A percentile compares a stretch with the other conserved stretches of the same genome.
These are phyloP conservation scores for Fusarium dlaminii DNA, from an alignment of 2,329 filamentous ascomycete genomes.

Conservation along the genomic window DNA sequence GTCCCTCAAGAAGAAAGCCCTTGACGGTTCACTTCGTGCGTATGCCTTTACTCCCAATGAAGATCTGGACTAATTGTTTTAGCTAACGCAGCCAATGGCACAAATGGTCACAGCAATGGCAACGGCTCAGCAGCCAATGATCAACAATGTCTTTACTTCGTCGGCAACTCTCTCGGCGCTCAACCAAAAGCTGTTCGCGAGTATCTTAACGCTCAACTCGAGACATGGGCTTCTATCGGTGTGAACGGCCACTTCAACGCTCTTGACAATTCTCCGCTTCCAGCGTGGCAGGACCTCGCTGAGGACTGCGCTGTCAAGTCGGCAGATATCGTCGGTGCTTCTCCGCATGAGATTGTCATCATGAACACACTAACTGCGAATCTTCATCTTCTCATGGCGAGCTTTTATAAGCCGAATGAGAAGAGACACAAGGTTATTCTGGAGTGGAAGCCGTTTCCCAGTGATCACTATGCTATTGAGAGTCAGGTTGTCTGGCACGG, in stretches of 20 bases:
- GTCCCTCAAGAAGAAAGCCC: conserved; percentile 72
- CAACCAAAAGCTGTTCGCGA: conserved; percentile 76
- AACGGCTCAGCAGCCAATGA: conserved; percentile 44
- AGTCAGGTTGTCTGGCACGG: conserved; percentile 81
- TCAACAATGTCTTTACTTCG: conserved; percentile 74
- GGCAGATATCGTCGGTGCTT: conserved; percentile 78
- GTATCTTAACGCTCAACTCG: conserved; percentile 77
- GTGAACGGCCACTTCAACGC: conserved; percentile 84
- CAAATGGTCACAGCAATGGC: conserved; percentile 31
- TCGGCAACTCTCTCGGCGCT: conserved; percentile 88
- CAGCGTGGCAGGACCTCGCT: conserved; percentile 81
- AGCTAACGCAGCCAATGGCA: conserved; percentile 25
- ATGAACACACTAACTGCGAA: conserved; percentile 91
- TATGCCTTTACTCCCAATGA: neutral
- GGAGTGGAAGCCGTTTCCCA: conserved; percentile 92
- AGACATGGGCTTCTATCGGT: conserved; percentile 85
- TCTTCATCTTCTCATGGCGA: conserved; percentile 82
- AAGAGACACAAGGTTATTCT: conserved; percentile 79
- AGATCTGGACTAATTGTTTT: neutral
- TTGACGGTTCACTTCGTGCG: conserved; percentile 57
- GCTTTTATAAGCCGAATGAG: conserved; percentile 79
- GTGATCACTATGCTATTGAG: conserved; percentile 85
- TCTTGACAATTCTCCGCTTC: conserved; percentile 72
- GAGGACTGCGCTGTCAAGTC: conserved; percentile 76
- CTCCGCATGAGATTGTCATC: conserved; percentile 77